Evolutionary conservation across 1,284 basidiomycete genomes (phyloP), one percentile per base, ranked within the genome.

Genomic region (Fomes fomentarius): DNA sequence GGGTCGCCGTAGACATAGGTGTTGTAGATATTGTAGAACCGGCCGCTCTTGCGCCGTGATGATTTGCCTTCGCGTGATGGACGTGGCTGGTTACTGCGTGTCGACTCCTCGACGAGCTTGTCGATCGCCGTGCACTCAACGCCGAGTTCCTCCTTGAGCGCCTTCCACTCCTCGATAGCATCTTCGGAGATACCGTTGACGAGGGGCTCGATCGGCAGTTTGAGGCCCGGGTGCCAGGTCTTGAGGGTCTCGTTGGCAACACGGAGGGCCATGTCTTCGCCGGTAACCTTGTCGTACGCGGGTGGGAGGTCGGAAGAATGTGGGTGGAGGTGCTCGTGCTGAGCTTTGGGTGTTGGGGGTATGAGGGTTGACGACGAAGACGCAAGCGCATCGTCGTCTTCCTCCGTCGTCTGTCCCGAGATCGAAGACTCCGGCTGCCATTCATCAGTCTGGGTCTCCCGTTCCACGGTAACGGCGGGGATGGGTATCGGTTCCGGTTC

Each of bases 11-110:
- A 89, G 37, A 90, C 81, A 60, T 90, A 91, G 12, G 88, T 90
- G 71, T 91, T 91, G 70, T 91, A 91, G 67, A 92, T 87, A 70
- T 91, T 91, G 74, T 88, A 91, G 69, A 92, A 90, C 39, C 83
- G 76, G 49, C 74, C 77, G 56, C 60, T 61, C 56, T 60, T 61
- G 40, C 75, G 71, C n/a, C 49, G 54, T 28, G 38, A 53, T 52
- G 54, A 34, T 53, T 71, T 73, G 34, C 64, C 65, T 52, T 73
- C 73, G 53, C 64, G 63, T 62, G 66, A 53, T 15, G 66, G 66
- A 57, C 52, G 75, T 56, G 50, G 69, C 54, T 66, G 63, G n/a
- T 73, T 70, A 4, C 69, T 74, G 59, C 74, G 76, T 15, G 70
- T 67, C 6, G 84, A 85, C 49, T 74, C 64, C 71, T 77, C 81